These are phyloP conservation scores for Hemisphaericaspora nanyangensis DNA, from an alignment of 805 yeast genomes.

Conservation along the genomic window DNA sequence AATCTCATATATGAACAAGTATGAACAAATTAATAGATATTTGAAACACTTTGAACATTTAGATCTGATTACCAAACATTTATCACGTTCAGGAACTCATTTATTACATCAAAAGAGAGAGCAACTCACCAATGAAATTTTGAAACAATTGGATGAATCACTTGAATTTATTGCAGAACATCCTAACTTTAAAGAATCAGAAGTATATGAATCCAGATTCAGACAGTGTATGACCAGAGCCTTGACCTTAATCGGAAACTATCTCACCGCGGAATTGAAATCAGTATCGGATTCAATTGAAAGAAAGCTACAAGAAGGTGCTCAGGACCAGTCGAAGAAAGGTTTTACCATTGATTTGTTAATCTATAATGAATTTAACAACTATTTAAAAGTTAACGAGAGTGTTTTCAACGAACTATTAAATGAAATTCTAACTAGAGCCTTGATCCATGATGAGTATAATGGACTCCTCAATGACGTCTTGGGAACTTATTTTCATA, in stretches of 20 bases:
- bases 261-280: slow-evolving; percentile 45
- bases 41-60: slow-evolving; percentile 65
- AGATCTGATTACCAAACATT: slow-evolving; percentile 62
- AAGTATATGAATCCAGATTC: slow-evolving; percentile 64
- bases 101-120: slow-evolving; percentile 50
- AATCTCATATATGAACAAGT: slow-evolving; percentile 35
- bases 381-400: slow-evolving; percentile 15
- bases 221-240: slow-evolving; percentile 83
- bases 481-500: slow-evolving; percentile 55
- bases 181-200: slow-evolving; percentile 62
- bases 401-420: slow-evolving; percentile 29
- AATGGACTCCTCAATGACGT: slow-evolving; percentile 67
- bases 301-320: slow-evolving; percentile 14
- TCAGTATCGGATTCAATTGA: slow-evolving; percentile 20
- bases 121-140: slow-evolving; percentile 40
- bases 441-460: slow-evolving; percentile 47
- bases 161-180: slow-evolving; percentile 41
- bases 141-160: slow-evolving; percentile 63
- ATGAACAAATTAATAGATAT: slow-evolving; percentile 42
- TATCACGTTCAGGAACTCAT: slow-evolving; percentile 65
- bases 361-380: slow-evolving; percentile 57
- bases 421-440: slow-evolving; percentile 34
- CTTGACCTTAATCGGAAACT: slow-evolving; percentile 68
- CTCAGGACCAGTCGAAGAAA: slow-evolving; percentile 10
- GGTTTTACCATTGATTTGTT: slow-evolving; percentile 55